These are phyloP conservation scores for Phaeotremella skinneri DNA, from an alignment of 768 basidiomycete genomes.

Conservation along the genomic window DNA sequence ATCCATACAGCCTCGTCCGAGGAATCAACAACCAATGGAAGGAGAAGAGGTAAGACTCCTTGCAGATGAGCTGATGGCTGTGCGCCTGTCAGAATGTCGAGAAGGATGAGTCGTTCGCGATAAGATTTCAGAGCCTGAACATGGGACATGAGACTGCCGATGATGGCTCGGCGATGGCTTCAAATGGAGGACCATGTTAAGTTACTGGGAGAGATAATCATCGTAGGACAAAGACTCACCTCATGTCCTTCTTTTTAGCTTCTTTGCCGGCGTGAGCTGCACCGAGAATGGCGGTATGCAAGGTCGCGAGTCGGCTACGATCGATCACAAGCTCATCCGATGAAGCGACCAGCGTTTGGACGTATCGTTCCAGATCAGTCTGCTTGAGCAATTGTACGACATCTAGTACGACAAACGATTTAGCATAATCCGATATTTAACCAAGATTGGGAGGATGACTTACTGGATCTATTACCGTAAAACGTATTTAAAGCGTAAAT, in stretches of 20 bases:
- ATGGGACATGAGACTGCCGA: conserved; percentile 80
- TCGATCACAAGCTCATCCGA: conserved; percentile 64
- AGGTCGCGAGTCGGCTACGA: conserved; percentile 51
- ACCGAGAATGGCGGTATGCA: conserved; percentile 61
- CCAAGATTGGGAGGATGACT: background rate
- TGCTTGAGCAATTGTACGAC: conserved; percentile 39
- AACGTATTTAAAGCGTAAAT: conserved; percentile 50
- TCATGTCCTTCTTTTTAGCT: conserved; percentile 18
- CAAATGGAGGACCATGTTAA: conserved; percentile 5
- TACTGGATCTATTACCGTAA: conserved; percentile 47
- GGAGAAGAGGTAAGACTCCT: conserved; percentile 63
- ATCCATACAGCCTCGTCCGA: conserved; percentile 26
- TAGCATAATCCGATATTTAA: background rate
- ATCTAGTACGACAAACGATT: conserved; percentile 8
- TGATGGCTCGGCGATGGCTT: conserved; percentile 61
- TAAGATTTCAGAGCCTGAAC: conserved; percentile 60
- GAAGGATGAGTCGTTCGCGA: conserved; percentile 58
- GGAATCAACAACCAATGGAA: conserved; percentile 33
- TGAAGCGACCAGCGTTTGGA: conserved; percentile 73
- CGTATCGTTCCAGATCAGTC: conserved; percentile 57
- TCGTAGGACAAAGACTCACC: conserved; percentile 14
- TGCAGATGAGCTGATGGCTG: conserved; percentile 58
- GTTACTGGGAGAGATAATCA: no score
- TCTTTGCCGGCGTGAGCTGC: conserved; percentile 56
- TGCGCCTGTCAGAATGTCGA: conserved; percentile 57